Evolutionary conservation across 2,329 filamentous ascomycete species (phyloP).

Genomic region (Ceratocystis variospora): DNA sequence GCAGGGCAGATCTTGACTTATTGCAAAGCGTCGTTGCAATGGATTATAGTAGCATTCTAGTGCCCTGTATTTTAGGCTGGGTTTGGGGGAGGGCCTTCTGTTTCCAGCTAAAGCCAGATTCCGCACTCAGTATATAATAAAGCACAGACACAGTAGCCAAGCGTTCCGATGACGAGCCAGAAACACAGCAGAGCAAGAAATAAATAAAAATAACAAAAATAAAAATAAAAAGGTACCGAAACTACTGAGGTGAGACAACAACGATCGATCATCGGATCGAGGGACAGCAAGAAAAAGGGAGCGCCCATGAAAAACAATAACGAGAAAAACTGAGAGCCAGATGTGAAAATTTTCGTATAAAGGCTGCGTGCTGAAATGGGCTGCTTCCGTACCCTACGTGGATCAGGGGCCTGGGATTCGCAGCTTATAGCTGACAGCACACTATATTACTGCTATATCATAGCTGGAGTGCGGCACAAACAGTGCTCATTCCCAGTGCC

Average conservation of each 20-base stretch:
- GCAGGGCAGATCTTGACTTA: background rate
- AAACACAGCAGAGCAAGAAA: background rate
- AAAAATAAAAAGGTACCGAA: background rate
- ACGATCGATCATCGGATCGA: background rate
- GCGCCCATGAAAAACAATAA: background rate
- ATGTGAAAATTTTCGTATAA: background rate
- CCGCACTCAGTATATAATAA: background rate
- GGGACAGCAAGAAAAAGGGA: background rate
- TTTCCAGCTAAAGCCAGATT: constrained; percentile 5
- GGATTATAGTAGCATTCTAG: background rate
- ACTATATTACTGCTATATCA: no score
- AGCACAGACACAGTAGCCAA: background rate
- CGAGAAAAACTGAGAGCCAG: background rate
- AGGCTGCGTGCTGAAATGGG: background rate
- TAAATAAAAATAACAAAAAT: background rate
- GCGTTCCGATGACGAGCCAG: background rate
- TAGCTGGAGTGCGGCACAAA: no score
- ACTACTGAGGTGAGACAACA: no score
- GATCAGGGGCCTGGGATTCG: background rate
- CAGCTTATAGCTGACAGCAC: no score
- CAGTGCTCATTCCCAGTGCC: no score
- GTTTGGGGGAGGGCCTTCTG: background rate
- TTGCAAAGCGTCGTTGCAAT: background rate
- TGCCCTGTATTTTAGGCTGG: background rate
- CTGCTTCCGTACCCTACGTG: no score